phyloP scores from a whole-genome alignment of 208 protist species.

The Trypanosoma boissoni region DNA sequence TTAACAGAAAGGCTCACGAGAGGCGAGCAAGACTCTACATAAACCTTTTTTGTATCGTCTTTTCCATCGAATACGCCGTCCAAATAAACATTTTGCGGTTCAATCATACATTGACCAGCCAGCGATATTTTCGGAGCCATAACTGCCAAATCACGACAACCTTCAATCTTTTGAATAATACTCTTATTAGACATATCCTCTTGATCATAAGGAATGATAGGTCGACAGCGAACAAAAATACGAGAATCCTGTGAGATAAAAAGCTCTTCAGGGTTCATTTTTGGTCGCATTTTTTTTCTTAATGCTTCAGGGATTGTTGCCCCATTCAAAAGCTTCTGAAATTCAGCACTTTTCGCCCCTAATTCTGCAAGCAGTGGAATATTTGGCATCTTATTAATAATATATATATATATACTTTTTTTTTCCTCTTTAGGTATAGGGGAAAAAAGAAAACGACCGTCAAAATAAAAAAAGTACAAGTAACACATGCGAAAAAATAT shows the following conservation, averaged over 20 bases:
- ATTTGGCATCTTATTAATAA: constrained; percentile 59
- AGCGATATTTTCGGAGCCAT: constrained; percentile 87
- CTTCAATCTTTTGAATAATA: constrained; percentile 79
- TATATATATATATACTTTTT: constrained; percentile 9
- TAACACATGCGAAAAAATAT: too few species aligned
- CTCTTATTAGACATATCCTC: constrained; percentile 63
- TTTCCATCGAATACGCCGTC: constrained; percentile 74
- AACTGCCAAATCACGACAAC: constrained; percentile 68
- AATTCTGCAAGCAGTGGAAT: constrained; percentile 84
- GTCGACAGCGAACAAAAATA: constrained; percentile 82
- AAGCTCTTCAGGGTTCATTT: constrained; percentile 70
- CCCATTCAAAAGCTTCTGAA: constrained; percentile 74
- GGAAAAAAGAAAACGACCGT: too few species aligned
- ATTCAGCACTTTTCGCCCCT: constrained; percentile 75
- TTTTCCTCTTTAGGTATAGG: constrained; percentile 7
- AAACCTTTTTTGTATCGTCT: constrained; percentile 68
- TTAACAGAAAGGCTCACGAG: constrained; percentile 75
- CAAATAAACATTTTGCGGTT: constrained; percentile 65
- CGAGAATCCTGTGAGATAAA: constrained; percentile 80
- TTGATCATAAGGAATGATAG: constrained; percentile 79
- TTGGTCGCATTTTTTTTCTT: constrained; percentile 52
- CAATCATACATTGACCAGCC: constrained; percentile 70
- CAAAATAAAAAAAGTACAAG: too few species aligned
- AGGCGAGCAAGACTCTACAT: constrained; percentile 75
- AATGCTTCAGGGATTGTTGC: constrained; percentile 50